Evolutionary conservation across 306 rosid species (phyloP).

Genomic region (Cicer judaicum): DNA sequence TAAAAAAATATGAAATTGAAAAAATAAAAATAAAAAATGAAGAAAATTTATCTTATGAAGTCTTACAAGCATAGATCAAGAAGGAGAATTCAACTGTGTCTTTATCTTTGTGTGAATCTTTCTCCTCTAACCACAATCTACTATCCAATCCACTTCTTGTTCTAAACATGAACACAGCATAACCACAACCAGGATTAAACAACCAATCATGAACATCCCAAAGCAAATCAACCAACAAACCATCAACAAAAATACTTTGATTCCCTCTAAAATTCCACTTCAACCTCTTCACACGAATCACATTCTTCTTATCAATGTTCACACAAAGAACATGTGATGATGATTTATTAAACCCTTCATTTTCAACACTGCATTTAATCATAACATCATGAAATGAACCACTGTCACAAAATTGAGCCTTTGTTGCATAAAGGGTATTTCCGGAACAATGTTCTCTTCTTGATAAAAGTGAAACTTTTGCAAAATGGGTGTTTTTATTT

Average conservation of each 20-base stretch:
- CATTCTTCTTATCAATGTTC: constrained; percentile 77
- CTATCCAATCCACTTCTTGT: constrained; percentile 88
- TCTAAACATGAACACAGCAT: constrained; percentile 90
- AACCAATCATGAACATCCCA: constrained; percentile 99
- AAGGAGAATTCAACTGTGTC: constrained; percentile 76
- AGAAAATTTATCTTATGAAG: constrained; percentile 41
- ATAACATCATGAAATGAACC: constrained; percentile 75
- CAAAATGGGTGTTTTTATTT: background rate
- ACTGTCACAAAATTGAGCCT: constrained; percentile 70
- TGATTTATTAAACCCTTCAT: constrained; percentile 49
- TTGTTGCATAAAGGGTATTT: constrained; percentile 61
- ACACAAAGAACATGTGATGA: constrained; percentile 59
- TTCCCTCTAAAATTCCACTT: constrained; percentile 98
- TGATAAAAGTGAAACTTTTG: constrained; percentile 57
- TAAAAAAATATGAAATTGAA: too few species aligned
- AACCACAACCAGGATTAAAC: constrained; percentile 62
- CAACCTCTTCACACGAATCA: constrained; percentile 83
- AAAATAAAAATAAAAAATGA: background rate
- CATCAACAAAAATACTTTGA: constrained; percentile 86
- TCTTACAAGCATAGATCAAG: constrained; percentile 94
- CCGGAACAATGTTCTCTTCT: constrained; percentile 76
- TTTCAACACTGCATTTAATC: constrained; percentile 66
- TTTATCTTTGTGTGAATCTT: constrained; percentile 58
- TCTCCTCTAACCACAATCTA: constrained; percentile 90
- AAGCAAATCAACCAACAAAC: constrained; percentile 84